A percentile compares a stretch with the other conserved stretches of the same genome.
These are phyloP conservation scores for Agaricus sinodeliciosus DNA, from an alignment of 768 basidiomycete species.

Conservation along the genomic window DNA sequence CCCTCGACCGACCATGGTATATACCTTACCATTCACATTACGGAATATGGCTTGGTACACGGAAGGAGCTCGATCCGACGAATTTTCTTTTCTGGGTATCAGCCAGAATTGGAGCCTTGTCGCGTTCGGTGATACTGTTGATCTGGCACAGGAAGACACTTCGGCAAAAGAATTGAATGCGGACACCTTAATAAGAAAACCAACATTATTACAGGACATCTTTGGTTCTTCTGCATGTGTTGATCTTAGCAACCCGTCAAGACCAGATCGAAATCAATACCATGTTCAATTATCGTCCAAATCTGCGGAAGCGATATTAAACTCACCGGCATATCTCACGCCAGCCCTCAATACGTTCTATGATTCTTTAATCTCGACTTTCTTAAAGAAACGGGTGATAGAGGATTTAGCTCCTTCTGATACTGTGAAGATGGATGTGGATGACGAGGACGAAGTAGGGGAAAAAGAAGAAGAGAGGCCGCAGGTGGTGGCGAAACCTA, in stretches of 20 bases:
- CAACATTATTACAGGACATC: constrained; percentile 84
- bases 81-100: constrained; percentile 43
- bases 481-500: constrained; percentile 15
- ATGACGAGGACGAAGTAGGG: constrained; percentile 27
- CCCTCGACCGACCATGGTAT: constrained; percentile 33
- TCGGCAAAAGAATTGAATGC: constrained; percentile 31
- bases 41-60: constrained; percentile 38
- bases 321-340: constrained; percentile 68
- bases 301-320: constrained; percentile 38
- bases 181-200: constrained; percentile 21
- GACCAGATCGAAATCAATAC: not conserved
- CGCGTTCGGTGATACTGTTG: constrained; percentile 55
- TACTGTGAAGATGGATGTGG: constrained; percentile 14
- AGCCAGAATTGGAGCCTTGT: constrained; percentile 60
- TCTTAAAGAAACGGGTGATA: constrained; percentile 22
- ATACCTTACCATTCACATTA: constrained; percentile 56
- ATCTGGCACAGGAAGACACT: constrained; percentile 36
- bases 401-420: constrained; percentile 12
- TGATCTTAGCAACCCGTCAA: constrained; percentile 15
- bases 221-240: constrained; percentile 75
- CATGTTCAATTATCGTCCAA: not conserved
- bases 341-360: constrained; percentile 72
- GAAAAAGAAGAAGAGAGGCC: constrained; percentile 35
- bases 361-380: constrained; percentile 40
- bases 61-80: constrained; percentile 5